Base-by-base conservation (phyloP, 805 yeast species). In the Maudiozyma barnettii region DNA sequence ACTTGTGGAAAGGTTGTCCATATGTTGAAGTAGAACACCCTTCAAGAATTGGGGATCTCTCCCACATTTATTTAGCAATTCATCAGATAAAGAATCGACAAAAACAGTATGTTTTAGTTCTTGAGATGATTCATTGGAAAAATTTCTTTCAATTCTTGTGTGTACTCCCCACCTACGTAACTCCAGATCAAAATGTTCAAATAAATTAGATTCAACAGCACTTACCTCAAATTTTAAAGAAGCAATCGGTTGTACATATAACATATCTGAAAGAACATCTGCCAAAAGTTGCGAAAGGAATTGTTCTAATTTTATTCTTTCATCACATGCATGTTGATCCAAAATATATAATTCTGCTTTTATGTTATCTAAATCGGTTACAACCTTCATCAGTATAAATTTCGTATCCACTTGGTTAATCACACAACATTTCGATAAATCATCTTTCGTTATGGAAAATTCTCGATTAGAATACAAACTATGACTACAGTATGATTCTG, bases 271-370 rank as follows among this genome's bases (percentile, higher is more conserved):
- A 5, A 58, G 33, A 1, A 64, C 68, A 9, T 52, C 50, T 5
- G 49, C 40, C 2, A 77, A 55, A 46, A 70, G 67, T 2, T 68
- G 69, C 31, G 59, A 51, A n/a, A 77, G 63, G 12, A 73, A 55
- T 1, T 49, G 44, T 54, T 88, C 96, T 2, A 83, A 74, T 41
- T 70, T 69, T 0, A 84, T 69, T 46, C 96, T 63, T 58, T 88
- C 95, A 63, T 84, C 95, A 46, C 82, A 78, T 0, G 95, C 95
- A 67, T 88, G 96, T 56, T 87, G 96, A 58, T 88, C 96, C 5
- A 84, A 55, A 1, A 77, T 64, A 19, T 77, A 60, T 14, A 77
- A 54, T 30, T 40, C 37, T 0, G 57, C 41, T 7, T 51, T 50
- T 1, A 51, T 31, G 1, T 56, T n/a, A 1, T 44, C 41, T 0